Evolutionary conservation across 257 asterid species (phyloP).

Genomic region (Eustoma russellianum): DNA sequence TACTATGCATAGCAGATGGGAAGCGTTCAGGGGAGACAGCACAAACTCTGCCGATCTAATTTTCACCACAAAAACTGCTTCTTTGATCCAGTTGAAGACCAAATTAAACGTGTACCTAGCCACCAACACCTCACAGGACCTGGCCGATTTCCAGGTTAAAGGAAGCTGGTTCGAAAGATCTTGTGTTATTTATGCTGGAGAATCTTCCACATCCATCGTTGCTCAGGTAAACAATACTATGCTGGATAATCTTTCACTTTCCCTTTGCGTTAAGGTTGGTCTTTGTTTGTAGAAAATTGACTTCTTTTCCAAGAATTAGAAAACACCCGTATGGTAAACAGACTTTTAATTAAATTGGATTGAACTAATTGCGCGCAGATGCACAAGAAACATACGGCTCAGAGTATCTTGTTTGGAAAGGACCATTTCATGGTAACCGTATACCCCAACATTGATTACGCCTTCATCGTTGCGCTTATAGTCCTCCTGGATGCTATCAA

Average conservation of each 20-base stretch:
- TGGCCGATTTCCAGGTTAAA: constrained; percentile 26
- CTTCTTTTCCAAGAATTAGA: no score
- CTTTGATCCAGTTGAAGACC: constrained; percentile 8
- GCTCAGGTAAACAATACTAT: constrained; percentile 28
- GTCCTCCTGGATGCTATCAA: constrained; percentile 19
- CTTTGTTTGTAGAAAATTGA: no score
- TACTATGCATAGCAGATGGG: constrained; percentile 14
- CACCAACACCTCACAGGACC: constrained; percentile 18
- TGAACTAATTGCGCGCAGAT: constrained; percentile 11
- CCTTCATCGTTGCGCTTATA: constrained; percentile 21
- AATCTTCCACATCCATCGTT: constrained; percentile 16
- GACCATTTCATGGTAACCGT: constrained; percentile 17
- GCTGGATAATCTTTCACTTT: no score
- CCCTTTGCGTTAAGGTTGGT: no score
- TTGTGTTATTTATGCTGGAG: constrained; percentile 23
- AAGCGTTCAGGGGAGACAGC: constrained; percentile 15
- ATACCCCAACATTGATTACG: constrained; percentile 27
- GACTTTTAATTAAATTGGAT: not conserved
- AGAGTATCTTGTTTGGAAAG: constrained; percentile 15
- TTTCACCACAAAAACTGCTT: constrained; percentile 13
- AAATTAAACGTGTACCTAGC: constrained; percentile 9
- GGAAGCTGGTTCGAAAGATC: constrained; percentile 25
- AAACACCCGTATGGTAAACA: no score
- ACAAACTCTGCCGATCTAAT: constrained; percentile 7
- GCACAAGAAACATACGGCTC: constrained; percentile 5